These are phyloP conservation scores for Isoetes engelmannii DNA, from an alignment of 83 land plant species.

Conservation along the genomic window DNA sequence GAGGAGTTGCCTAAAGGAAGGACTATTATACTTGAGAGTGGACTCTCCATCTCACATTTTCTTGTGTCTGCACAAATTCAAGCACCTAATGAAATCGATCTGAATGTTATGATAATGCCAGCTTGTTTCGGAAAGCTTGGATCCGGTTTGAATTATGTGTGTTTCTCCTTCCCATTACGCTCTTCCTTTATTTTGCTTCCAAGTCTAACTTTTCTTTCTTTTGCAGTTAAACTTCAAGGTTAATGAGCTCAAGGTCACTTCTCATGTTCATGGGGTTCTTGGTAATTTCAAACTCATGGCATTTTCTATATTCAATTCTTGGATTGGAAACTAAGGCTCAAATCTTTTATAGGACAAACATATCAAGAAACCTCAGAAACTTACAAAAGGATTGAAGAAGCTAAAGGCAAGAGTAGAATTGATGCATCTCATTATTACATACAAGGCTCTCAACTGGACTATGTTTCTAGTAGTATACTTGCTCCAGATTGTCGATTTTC, in stretches of 20 bases:
- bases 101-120: slow-evolving; percentile 4
- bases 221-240: slow-evolving; percentile 3
- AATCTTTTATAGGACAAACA: background rate
- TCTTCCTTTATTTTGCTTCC: background rate
- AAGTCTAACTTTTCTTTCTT: background rate
- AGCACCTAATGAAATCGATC: background rate
- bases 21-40: background rate
- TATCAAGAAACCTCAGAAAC: background rate
- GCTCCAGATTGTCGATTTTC: slow-evolving; percentile 7
- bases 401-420: background rate
- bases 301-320: background rate
- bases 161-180: background rate
- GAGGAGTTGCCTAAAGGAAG: background rate
- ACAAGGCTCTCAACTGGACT: slow-evolving; percentile 1
- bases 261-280: slow-evolving; percentile 2
- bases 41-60: background rate
- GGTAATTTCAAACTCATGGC: background rate
- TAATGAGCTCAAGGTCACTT: slow-evolving; percentile 2
- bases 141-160: slow-evolving; percentile 3
- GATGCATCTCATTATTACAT: background rate
- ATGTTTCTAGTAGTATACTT: background rate
- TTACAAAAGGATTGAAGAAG: slow-evolving; percentile 4
- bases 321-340: background rate
- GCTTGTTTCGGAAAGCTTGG: slow-evolving; percentile 4
- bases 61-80: background rate